Percentiles rank a stretch among this genome's conserved stretches.
These are phyloP conservation scores for Claviceps sorghi DNA, from an alignment of 2,329 filamentous ascomycete genomes.

Conservation along the genomic window DNA sequence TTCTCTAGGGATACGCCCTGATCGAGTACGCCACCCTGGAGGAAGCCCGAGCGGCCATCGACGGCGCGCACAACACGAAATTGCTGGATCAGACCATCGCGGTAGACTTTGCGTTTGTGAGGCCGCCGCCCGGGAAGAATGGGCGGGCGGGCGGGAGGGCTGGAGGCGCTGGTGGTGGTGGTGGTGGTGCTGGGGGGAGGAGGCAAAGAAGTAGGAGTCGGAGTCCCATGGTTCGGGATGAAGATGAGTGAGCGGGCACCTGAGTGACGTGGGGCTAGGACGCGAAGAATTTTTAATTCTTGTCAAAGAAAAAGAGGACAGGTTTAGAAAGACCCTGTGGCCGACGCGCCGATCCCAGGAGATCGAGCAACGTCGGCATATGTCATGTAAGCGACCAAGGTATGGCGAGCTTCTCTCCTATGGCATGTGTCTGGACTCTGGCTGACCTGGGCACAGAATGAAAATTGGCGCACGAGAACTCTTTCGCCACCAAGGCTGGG, in stretches of 20 bases:
- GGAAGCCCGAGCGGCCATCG: constrained; percentile 69
- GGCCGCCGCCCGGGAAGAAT: constrained; percentile 49
- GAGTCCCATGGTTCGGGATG: constrained; percentile 23
- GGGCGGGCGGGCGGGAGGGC: constrained; percentile 22
- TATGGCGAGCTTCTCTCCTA: background rate
- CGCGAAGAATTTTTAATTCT: too few species aligned
- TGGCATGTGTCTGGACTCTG: background rate
- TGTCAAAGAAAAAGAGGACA: background rate
- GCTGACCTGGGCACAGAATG: background rate
- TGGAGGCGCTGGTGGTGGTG: constrained; percentile 10
- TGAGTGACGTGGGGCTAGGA: too few species aligned
- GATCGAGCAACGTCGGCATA: constrained; percentile 7
- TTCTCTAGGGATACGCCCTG: constrained; percentile 73
- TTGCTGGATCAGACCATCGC: constrained; percentile 67
- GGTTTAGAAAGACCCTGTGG: background rate
- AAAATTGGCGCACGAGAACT: background rate
- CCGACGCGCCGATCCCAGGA: constrained; percentile 5
- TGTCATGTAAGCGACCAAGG: background rate
- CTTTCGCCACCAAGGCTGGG: background rate
- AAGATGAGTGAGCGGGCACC: constrained; percentile 12
- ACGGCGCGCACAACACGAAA: constrained; percentile 62
- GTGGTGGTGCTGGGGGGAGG: constrained; percentile 11
- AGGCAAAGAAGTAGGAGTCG: constrained; percentile 34
- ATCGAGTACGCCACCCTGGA: constrained; percentile 71
- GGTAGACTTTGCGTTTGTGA: constrained; percentile 76